Evolutionary conservation across 306 rosid genomes (phyloP).

Genomic region (Prinsepia uniflora): DNA sequence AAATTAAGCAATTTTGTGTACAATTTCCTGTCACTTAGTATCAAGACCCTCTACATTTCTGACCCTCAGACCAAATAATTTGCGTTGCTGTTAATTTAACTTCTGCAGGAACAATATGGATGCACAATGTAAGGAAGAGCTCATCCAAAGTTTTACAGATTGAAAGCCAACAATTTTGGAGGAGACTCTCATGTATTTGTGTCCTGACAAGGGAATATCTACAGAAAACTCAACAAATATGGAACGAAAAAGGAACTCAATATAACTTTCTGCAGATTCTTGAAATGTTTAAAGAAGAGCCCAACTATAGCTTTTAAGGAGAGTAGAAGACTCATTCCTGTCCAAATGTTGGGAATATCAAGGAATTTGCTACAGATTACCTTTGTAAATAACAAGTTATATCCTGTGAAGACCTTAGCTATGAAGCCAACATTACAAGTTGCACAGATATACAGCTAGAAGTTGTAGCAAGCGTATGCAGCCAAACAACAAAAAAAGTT

Average conservation of each 20-base stretch:
- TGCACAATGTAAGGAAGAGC: background rate
- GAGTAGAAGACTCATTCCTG: background rate
- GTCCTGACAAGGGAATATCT: background rate
- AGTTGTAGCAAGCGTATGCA: background rate
- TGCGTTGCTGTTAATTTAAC: background rate
- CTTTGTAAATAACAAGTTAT: too few species aligned
- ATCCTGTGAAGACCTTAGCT: background rate
- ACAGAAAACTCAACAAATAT: too few species aligned
- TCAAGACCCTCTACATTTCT: background rate
- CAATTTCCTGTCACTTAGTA: background rate
- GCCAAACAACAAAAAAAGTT: background rate
- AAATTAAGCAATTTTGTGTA: background rate
- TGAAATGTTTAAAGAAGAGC: background rate
- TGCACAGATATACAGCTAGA: background rate
- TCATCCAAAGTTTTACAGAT: too few species aligned
- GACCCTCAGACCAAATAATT: background rate
- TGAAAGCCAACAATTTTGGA: too few species aligned
- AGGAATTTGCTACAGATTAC: too few species aligned
- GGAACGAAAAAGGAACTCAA: background rate
- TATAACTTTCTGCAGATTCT: background rate
- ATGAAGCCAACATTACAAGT: background rate
- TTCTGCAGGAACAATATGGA: background rate
- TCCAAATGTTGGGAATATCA: background rate
- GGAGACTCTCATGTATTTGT: background rate
- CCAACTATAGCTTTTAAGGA: background rate